Conservation (phyloP, 257 asterid genomes). For the Anisodus tanguticus region DNA sequence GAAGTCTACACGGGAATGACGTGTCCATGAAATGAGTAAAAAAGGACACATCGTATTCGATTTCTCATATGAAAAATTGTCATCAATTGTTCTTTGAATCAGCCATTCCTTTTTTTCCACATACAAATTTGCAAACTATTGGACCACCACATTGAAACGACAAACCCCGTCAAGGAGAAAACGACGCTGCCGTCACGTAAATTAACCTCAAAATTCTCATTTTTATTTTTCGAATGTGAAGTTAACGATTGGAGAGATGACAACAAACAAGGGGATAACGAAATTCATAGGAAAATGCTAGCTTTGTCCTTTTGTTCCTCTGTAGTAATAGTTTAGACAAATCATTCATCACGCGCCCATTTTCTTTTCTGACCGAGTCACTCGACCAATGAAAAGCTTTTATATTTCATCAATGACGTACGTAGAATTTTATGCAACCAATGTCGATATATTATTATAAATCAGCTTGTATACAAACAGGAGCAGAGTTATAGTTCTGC, state of each 20-base stretch:
- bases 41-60: not conserved
- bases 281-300: constrained; percentile 10
- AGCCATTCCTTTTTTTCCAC: not conserved
- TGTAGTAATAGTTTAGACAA: not conserved
- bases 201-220: not conserved
- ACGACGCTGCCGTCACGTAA: not conserved
- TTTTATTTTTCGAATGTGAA: not conserved
- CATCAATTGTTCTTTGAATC: not conserved
- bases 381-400: not conserved
- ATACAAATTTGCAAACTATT: not conserved
- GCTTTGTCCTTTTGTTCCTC: not conserved
- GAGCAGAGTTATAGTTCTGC: too few species aligned
- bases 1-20: too few species aligned
- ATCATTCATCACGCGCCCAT: not conserved
- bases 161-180: not conserved
- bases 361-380: not conserved
- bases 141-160: constrained; percentile 2
- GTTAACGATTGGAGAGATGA: constrained; percentile 14
- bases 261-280: not conserved
- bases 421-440: too few species aligned
- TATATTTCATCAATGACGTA: too few species aligned
- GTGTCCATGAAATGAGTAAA: not conserved
- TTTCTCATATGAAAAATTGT: not conserved
- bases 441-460: too few species aligned
- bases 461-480: too few species aligned